A percentile compares a stretch with the other conserved stretches of the same genome.
phyloP scores from a whole-genome alignment of 257 asterid species.

The Ballota nigra region DNA sequence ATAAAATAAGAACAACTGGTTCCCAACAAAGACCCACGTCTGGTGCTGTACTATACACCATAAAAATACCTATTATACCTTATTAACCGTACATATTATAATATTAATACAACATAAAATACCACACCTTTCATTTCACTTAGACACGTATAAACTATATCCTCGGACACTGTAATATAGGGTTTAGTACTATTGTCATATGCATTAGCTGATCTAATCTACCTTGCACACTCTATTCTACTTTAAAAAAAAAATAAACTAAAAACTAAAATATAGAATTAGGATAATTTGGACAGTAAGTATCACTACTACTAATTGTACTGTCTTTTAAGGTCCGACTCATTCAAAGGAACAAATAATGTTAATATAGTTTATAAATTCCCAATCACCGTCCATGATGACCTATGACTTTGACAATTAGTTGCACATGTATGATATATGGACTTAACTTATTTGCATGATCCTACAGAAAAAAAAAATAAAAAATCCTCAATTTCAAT shows the following conservation, averaged over 20 bases:
- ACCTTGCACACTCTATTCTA: too few species aligned
- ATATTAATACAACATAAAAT: neutral
- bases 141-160: neutral
- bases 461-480: neutral
- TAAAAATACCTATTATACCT: too few species aligned
- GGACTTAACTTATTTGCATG: neutral
- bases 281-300: too few species aligned
- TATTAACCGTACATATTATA: neutral
- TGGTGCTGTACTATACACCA: neutral
- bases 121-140: neutral
- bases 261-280: too few species aligned
- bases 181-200: too few species aligned
- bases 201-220: too few species aligned
- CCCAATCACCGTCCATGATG: neutral
- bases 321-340: neutral
- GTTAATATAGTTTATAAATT: neutral
- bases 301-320: neutral
- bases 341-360: neutral
- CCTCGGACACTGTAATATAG: neutral
- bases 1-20: neutral
- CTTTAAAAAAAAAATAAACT: too few species aligned
- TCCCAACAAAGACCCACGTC: neutral
- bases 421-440: too few species aligned
- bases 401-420: neutral
- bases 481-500: neutral